Percentiles rank a stretch among this genome's conserved stretches.
Conservation (phyloP, 2,329 filamentous ascomycete genomes). For the Calonectria hongkongensis region DNA sequence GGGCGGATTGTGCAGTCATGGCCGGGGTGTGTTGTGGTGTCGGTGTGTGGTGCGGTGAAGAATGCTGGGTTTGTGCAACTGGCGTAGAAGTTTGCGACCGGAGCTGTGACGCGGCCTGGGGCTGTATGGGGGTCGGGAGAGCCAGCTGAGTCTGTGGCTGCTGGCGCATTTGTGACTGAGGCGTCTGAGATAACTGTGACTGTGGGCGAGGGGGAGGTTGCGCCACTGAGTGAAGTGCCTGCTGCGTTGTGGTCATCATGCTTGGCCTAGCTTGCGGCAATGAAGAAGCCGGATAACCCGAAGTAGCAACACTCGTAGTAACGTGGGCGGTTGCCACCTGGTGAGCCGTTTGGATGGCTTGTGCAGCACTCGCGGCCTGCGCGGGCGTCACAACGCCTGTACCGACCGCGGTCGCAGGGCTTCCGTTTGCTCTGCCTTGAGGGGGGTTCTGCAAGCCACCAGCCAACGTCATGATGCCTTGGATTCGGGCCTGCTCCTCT, state of each 20-base stretch:
- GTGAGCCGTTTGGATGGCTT: constrained; percentile 50
- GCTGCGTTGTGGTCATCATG: constrained; percentile 56
- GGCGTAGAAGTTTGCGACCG: constrained; percentile 55
- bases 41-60: constrained; percentile 52
- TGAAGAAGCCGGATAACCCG: constrained; percentile 54
- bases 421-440: constrained; percentile 53
- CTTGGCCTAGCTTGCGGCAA: constrained; percentile 53
- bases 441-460: constrained; percentile 69
- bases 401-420: constrained; percentile 53
- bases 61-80: constrained; percentile 52
- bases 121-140: constrained; percentile 51
- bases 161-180: constrained; percentile 48
- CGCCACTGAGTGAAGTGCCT: constrained; percentile 55
- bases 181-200: constrained; percentile 56
- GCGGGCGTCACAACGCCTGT: constrained; percentile 59
- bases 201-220: constrained; percentile 53
- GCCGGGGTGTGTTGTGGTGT: constrained; percentile 47
- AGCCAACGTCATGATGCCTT: constrained; percentile 75
- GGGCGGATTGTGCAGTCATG: constrained; percentile 38
- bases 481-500: constrained; percentile 76
- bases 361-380: constrained; percentile 57
- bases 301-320: constrained; percentile 44
- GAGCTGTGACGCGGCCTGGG: constrained; percentile 47
- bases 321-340: constrained; percentile 45
- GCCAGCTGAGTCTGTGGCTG: constrained; percentile 44